Evolutionary conservation across 805 yeast species (phyloP).

Genomic region (Saccharomycopsis javanensis): DNA sequence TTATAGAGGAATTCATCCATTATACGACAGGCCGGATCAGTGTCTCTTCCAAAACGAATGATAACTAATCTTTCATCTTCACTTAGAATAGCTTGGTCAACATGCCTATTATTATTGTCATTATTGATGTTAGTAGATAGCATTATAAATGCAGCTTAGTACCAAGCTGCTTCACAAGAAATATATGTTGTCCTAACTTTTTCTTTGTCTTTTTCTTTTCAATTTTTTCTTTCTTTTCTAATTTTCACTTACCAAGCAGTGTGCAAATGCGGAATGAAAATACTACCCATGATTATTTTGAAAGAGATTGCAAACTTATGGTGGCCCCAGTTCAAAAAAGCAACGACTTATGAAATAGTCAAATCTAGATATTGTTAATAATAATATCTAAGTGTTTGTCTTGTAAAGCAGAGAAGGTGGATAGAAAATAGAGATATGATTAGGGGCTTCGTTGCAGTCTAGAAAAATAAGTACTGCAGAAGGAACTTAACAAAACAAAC

Average conservation of each 20-base stretch:
- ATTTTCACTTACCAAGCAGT: slow-evolving; percentile 51
- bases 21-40: slow-evolving; percentile 68
- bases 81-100: slow-evolving; percentile 92
- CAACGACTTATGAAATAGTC: too few relatives aligned
- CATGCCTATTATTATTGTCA: slow-evolving; percentile 46
- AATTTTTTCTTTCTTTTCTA: not conserved
- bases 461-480: not conserved
- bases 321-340: too few relatives aligned
- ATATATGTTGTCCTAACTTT: too few relatives aligned
- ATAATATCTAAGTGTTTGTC: not conserved
- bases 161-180: too few relatives aligned
- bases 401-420: not conserved
- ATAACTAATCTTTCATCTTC: slow-evolving; percentile 86
- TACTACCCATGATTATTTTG: slow-evolving; percentile 52
- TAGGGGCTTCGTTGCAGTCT: not conserved
- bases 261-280: slow-evolving; percentile 68
- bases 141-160: too few relatives aligned
- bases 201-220: not conserved
- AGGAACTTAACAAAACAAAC: not conserved
- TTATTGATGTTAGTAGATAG: not conserved
- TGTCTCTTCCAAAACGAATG: slow-evolving; percentile 78
- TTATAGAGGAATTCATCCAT: slow-evolving; percentile 82
- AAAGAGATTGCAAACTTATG: too few relatives aligned
- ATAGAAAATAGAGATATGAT: too few relatives aligned
- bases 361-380: too few relatives aligned